These are phyloP conservation scores for Ananas comosus DNA, from an alignment of 176 grass and related monocot genomes.

Conservation along the genomic window DNA sequence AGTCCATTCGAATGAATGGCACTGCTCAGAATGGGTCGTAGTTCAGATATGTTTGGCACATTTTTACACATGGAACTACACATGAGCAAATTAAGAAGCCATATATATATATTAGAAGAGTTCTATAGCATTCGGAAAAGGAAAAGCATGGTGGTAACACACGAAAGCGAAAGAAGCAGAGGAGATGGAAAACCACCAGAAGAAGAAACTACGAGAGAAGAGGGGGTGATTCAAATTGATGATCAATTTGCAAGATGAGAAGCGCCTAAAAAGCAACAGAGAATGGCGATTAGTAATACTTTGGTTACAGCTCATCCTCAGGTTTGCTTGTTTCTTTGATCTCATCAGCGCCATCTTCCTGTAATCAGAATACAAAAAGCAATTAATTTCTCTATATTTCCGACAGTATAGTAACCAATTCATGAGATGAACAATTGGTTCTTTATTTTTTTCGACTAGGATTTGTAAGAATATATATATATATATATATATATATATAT, in stretches of 20 bases:
- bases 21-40: no score
- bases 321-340: conserved; percentile 6
- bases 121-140: background rate
- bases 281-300: background rate
- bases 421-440: no score
- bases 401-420: no score
- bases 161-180: background rate
- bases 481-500: no score
- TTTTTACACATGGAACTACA: no score
- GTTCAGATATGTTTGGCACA: no score
- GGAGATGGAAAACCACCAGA: background rate
- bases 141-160: background rate
- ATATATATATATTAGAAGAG: background rate
- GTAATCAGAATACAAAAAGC: background rate
- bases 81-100: background rate
- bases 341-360: conserved; percentile 4
- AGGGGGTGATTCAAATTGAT: background rate
- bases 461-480: no score
- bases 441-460: no score
- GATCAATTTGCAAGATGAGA: background rate
- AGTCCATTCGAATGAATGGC: no score
- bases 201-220: background rate
- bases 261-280: background rate
- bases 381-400: background rate
- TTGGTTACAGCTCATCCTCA: background rate